These are phyloP conservation scores for Cantharellus cinnabarinus DNA, from an alignment of 768 basidiomycete genomes.

Conservation along the genomic window DNA sequence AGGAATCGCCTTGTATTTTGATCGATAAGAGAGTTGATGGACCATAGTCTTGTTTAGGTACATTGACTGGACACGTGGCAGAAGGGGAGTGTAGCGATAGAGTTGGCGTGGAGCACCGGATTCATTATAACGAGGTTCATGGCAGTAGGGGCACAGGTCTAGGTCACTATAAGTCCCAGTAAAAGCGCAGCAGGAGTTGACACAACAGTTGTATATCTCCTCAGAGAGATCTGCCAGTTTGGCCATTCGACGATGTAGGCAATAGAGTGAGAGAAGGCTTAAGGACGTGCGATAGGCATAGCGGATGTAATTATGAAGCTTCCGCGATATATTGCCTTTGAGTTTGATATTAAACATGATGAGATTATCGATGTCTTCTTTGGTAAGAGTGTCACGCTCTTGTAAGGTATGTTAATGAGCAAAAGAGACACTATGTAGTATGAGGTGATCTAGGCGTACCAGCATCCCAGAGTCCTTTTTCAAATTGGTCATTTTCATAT, in stretches of 20 bases:
- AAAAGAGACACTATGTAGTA: background rate
- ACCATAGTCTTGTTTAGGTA: constrained; percentile 12
- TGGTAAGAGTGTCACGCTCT: background rate
- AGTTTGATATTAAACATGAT: background rate
- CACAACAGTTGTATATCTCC: constrained; percentile 23
- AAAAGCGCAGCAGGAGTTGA: constrained; percentile 23
- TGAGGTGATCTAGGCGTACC: background rate
- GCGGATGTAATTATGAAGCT: background rate
- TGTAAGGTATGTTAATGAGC: background rate
- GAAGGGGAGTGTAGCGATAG: constrained; percentile 23
- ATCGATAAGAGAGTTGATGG: constrained; percentile 16
- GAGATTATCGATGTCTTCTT: background rate
- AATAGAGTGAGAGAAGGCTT: background rate
- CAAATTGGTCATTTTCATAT: background rate
- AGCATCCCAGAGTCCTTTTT: background rate
- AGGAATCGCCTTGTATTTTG: constrained; percentile 10
- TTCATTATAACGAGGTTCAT: constrained; percentile 12
- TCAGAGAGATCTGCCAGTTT: constrained; percentile 14
- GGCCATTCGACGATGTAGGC: background rate
- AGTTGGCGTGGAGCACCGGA: constrained; percentile 11
- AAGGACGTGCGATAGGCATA: background rate
- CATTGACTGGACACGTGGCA: constrained; percentile 17
- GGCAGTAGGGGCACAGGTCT: constrained; percentile 20
- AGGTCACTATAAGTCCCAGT: constrained; percentile 11
- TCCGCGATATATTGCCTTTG: background rate